Percentiles rank a stretch among this genome's conserved stretches.
These are phyloP conservation scores for Xylariaceae sp. DNA, from an alignment of 2,329 filamentous ascomycete genomes.

Conservation along the genomic window DNA sequence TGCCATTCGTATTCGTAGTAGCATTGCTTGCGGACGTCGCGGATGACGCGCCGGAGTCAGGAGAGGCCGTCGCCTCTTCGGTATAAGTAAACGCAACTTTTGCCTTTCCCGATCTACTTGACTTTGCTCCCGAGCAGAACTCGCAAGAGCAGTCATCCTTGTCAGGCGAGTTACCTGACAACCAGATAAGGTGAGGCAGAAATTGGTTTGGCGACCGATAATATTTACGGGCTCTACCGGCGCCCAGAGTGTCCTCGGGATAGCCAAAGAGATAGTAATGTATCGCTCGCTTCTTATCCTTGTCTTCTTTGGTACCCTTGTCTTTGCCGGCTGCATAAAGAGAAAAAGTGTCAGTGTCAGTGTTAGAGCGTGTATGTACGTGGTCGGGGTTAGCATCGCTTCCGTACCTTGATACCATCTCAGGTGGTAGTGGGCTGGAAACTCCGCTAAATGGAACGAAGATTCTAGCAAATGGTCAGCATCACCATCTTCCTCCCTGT, in stretches of 20 bases:
- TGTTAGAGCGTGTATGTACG: neutral
- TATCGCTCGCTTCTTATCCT: constrained; percentile 10
- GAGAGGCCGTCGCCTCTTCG: neutral
- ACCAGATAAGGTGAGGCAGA: constrained; percentile 26
- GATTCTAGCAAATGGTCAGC: constrained; percentile 13
- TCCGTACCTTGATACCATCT: constrained; percentile 19
- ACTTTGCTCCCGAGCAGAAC: constrained; percentile 18
- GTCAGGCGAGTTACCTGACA: constrained; percentile 19
- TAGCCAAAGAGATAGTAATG: constrained; percentile 27
- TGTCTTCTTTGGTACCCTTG: constrained; percentile 10
- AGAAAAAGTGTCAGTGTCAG: constrained; percentile 1
- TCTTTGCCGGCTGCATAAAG: constrained; percentile 9
- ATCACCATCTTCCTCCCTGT: neutral
- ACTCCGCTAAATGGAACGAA: constrained; percentile 15
- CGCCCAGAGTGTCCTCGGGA: constrained; percentile 13
- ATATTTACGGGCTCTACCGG: constrained; percentile 17
- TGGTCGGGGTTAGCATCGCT: neutral
- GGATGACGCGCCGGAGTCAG: neutral
- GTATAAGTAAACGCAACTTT: neutral
- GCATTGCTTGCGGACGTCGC: neutral
- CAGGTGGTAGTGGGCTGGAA: constrained; percentile 18
- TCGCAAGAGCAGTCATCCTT: constrained; percentile 21
- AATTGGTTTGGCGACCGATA: constrained; percentile 25
- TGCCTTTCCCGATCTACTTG: constrained; percentile 11
- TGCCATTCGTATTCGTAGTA: neutral